Conservation (phyloP, 345 rosid genomes). For the Firmiana major region DNA sequence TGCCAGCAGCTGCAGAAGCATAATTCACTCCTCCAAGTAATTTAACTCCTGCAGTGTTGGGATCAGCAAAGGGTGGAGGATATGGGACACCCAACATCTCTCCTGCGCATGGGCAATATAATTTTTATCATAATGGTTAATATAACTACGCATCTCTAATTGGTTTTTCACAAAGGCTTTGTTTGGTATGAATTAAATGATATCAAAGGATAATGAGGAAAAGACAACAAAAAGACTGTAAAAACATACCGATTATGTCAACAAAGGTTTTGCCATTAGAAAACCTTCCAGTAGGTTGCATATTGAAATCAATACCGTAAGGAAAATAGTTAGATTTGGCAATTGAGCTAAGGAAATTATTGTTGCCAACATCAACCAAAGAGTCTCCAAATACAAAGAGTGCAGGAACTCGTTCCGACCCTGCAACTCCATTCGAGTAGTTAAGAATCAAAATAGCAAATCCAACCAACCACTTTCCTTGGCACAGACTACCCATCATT, state of each 20-base stretch:
- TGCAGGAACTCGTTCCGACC: conserved; percentile 50
- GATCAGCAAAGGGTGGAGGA: conserved; percentile 66
- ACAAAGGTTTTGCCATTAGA: conserved; percentile 65
- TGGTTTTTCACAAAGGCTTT: no score
- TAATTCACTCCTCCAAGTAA: conserved; percentile 71
- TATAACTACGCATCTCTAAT: no score
- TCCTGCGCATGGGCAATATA: conserved; percentile 35
- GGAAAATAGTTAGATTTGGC: conserved; percentile 76
- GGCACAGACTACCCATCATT: not conserved
- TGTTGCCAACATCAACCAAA: conserved; percentile 75
- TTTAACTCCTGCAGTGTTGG: conserved; percentile 48
- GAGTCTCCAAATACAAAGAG: conserved; percentile 92
- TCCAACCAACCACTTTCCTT: conserved; percentile 13
- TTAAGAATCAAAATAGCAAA: conserved; percentile 19
- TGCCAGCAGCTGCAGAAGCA: conserved; percentile 92
- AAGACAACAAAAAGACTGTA: no score
- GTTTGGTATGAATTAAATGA: no score
- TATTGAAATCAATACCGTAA: conserved; percentile 72
- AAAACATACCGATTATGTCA: conserved; percentile 56
- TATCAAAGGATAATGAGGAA: no score
- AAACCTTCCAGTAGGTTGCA: conserved; percentile 74
- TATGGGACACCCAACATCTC: conserved; percentile 54
- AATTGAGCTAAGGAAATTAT: conserved; percentile 55
- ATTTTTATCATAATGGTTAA: not conserved
- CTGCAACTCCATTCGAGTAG: conserved; percentile 23